Conservation (phyloP, 176 grass and related monocot species). For the Aegilops sharonensis region DNA sequence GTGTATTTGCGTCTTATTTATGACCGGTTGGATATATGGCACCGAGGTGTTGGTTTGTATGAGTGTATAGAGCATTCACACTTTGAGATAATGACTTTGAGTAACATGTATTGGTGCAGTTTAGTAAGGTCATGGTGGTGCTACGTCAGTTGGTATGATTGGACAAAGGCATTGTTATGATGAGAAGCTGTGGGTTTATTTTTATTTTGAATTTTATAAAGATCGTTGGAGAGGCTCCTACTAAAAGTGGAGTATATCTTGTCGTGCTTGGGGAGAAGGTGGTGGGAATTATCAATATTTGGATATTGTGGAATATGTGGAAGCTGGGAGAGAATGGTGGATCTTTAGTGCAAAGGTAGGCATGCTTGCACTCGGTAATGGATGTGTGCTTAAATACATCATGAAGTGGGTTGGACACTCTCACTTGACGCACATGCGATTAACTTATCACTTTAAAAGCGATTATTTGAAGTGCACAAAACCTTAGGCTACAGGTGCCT, state of each 20-base stretch:
- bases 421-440: no score
- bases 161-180: background rate
- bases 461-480: no score
- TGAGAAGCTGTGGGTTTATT: background rate
- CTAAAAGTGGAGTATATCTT: background rate
- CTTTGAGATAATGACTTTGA: background rate
- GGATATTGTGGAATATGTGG: background rate
- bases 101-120: background rate
- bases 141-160: no score
- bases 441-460: no score
- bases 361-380: background rate
- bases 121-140: no score
- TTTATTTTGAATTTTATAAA: background rate
- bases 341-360: background rate
- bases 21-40: background rate
- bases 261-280: background rate
- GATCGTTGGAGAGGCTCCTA: background rate
- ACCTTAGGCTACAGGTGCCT: no score
- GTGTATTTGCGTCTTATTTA: background rate
- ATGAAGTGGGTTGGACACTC: background rate
- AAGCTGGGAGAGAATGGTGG: background rate
- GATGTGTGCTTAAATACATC: background rate
- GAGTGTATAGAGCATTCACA: background rate
- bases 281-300: background rate
- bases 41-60: background rate